Conservation (phyloP, 331 rosid species). For the Prunus yedoensis region DNA sequence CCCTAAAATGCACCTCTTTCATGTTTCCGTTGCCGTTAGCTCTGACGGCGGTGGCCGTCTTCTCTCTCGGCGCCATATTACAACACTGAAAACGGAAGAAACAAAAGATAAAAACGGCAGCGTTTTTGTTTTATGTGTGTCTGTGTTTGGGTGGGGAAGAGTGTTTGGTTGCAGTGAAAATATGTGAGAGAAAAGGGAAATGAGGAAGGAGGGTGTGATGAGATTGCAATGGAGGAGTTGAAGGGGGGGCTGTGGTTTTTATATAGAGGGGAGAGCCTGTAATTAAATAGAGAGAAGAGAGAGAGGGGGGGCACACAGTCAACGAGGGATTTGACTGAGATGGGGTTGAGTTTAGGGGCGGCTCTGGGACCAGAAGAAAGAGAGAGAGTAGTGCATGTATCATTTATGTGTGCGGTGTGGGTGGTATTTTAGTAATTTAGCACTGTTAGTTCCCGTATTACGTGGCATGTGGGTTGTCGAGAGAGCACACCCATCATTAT, state of each 20-base stretch:
- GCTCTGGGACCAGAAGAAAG: constrained; percentile 14
- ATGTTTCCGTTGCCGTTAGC: constrained; percentile 32
- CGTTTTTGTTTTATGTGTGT: neutral
- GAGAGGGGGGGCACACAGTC: constrained; percentile 31
- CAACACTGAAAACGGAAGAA: neutral
- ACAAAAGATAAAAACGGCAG: neutral
- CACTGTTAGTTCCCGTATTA: constrained; percentile 39
- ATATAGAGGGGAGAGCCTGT: constrained; percentile 12
- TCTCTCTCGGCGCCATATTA: constrained; percentile 79
- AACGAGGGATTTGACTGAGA: constrained; percentile 62
- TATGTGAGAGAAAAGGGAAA: neutral
- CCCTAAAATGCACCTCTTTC: constrained; percentile 87
- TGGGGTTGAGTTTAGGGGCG: constrained; percentile 23
- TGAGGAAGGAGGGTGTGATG: neutral
- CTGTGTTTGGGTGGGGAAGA: too few relatives aligned
- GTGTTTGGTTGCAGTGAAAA: neutral
- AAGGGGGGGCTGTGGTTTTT: neutral
- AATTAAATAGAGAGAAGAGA: neutral
- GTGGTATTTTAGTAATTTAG: constrained; percentile 35
- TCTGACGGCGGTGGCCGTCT: constrained; percentile 11
- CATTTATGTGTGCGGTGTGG: neutral
- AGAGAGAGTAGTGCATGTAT: constrained; percentile 21
- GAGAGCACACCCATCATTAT: constrained; percentile 35
- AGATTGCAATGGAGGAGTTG: neutral
- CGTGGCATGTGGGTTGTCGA: constrained; percentile 72